Evolutionary conservation across 2,329 filamentous ascomycete genomes (phyloP).

Genomic region (Xenoacremonium recifei): DNA sequence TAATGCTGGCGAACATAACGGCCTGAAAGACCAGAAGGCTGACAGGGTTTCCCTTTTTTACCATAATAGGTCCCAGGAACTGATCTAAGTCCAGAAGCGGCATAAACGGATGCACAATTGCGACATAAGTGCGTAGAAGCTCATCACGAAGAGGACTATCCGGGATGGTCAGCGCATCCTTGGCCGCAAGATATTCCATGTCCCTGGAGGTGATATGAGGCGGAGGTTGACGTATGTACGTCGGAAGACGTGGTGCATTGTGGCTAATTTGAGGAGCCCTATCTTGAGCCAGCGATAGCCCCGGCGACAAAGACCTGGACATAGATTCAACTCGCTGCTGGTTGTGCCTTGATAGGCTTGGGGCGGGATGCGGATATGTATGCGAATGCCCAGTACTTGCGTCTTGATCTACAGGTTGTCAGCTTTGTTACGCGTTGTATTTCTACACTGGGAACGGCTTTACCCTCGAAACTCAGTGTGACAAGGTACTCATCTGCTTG

Average conservation of each 20-base stretch:
- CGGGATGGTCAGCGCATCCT: conserved; percentile 8
- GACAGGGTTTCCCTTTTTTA: background rate
- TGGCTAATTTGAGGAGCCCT: no score
- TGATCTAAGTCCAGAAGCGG: conserved; percentile 6
- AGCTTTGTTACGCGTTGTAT: no score
- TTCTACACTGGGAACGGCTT: no score
- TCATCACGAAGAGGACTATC: conserved; percentile 7
- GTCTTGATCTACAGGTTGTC: no score
- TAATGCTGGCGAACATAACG: conserved; percentile 12
- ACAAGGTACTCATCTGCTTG: no score
- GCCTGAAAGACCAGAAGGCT: conserved; percentile 10
- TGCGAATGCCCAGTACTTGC: no score
- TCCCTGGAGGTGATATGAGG: conserved; percentile 3
- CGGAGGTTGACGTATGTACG: conserved; percentile 3
- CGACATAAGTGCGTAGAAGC: conserved; percentile 5
- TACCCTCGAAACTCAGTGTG: no score
- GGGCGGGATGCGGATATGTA: no score
- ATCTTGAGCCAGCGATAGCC: no score
- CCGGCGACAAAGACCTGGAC: no score
- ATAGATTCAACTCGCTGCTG: no score
- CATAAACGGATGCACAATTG: conserved; percentile 10
- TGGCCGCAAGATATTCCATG: conserved; percentile 5
- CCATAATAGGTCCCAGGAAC: conserved; percentile 5
- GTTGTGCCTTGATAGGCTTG: no score
- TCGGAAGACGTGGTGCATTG: background rate